These are phyloP conservation scores for Yamagishiella unicocca DNA, from an alignment of 139 green algal species.

Conservation along the genomic window DNA sequence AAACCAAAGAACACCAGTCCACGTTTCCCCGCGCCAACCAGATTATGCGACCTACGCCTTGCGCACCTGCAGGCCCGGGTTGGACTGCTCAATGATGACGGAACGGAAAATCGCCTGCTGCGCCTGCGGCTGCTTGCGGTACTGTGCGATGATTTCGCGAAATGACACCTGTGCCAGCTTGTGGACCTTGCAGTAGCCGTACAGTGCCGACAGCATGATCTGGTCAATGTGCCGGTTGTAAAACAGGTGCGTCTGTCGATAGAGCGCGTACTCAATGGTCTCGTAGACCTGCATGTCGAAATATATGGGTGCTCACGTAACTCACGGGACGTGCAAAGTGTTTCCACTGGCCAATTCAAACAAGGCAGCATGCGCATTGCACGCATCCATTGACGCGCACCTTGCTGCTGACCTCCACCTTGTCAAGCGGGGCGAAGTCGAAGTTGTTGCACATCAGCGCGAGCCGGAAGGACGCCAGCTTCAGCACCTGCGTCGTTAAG, in stretches of 20 bases:
- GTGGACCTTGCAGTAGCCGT: slow-evolving; percentile 93
- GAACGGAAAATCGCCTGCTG: slow-evolving; percentile 80
- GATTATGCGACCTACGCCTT: no score
- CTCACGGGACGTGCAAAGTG: neutral
- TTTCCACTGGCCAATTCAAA: no score
- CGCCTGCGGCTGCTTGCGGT: slow-evolving; percentile 82
- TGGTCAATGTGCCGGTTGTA: slow-evolving; percentile 95
- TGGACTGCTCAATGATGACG: slow-evolving; percentile 76
- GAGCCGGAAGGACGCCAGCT: slow-evolving; percentile 67
- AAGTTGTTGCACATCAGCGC: slow-evolving; percentile 52
- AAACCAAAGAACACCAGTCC: no score
- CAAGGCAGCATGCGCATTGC: no score
- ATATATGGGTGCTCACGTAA: neutral
- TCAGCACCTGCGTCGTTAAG: slow-evolving; percentile 72
- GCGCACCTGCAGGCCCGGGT: slow-evolving; percentile 54
- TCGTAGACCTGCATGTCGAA: slow-evolving; percentile 69
- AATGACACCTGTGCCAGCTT: slow-evolving; percentile 76
- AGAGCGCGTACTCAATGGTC: slow-evolving; percentile 76
- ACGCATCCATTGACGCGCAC: neutral
- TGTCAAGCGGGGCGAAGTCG: slow-evolving; percentile 54
- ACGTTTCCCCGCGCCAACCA: neutral
- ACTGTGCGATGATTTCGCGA: slow-evolving; percentile 90
- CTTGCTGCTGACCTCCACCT: slow-evolving; percentile 35
- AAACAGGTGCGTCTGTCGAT: slow-evolving; percentile 84
- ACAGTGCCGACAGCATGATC: slow-evolving; percentile 88